Evolutionary conservation across 2,329 filamentous ascomycete genomes (phyloP).

Genomic region (Epichloe uncinata): DNA sequence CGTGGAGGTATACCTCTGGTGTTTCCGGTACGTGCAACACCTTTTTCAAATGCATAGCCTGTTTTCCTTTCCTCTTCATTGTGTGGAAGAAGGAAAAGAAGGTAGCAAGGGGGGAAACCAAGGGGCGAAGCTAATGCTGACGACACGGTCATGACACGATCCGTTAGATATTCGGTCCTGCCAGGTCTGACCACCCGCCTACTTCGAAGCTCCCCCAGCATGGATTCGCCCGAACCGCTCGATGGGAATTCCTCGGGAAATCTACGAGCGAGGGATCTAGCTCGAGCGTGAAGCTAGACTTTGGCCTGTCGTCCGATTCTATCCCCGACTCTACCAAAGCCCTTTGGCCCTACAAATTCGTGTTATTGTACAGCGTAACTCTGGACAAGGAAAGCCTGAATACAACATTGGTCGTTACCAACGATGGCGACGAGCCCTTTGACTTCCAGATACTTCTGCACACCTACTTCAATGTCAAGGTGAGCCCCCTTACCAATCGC

Average conservation of each 20-base stretch:
- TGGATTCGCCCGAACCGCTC: constrained; percentile 80
- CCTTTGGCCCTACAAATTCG: constrained; percentile 79
- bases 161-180: constrained; percentile 69
- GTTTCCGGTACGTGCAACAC: constrained; percentile 59
- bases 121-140: not conserved
- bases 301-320: constrained; percentile 67
- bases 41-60: not conserved
- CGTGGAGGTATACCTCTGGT: constrained; percentile 86
- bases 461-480: too few relatives aligned
- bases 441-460: too few relatives aligned
- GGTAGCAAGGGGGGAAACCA: not conserved
- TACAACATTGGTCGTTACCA: too few relatives aligned
- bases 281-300: constrained; percentile 81
- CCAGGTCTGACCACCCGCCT: constrained; percentile 60
- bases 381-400: too few relatives aligned
- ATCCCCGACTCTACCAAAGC: constrained; percentile 54
- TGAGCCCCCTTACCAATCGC: too few relatives aligned
- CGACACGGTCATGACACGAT: not conserved
- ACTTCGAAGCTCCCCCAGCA: constrained; percentile 77
- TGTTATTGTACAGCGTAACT: too few relatives aligned
- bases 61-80: not conserved
- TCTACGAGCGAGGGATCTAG: constrained; percentile 42
- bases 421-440: too few relatives aligned
- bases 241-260: constrained; percentile 92
- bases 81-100: not conserved